A percentile compares a stretch with the other conserved stretches of the same genome.
These are phyloP conservation scores for Petunia axillaris DNA, from an alignment of 257 asterid genomes.

Conservation along the genomic window DNA sequence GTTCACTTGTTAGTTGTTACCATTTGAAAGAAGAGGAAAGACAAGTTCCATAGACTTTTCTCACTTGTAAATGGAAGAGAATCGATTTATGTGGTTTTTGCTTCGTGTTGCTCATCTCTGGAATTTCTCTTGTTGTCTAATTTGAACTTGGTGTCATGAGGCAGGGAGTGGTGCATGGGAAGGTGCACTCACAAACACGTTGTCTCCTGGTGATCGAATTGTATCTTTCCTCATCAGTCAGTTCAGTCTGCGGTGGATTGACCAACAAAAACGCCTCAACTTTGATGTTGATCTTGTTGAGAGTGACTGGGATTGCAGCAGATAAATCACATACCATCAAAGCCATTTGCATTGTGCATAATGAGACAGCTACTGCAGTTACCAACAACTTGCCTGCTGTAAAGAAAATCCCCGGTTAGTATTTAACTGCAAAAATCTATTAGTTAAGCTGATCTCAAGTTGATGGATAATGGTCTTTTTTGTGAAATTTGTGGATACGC, in stretches of 20 bases:
- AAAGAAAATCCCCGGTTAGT: conserved; percentile 80
- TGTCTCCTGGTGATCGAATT: conserved; percentile 90
- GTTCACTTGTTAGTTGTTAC: too few relatives aligned
- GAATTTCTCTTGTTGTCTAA: too few relatives aligned
- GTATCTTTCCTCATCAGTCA: conserved; percentile 92
- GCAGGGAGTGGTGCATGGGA: conserved; percentile 99
- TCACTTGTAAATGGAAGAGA: too few relatives aligned
- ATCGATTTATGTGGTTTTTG: too few relatives aligned
- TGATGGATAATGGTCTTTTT: too few relatives aligned
- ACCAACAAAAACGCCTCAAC: conserved; percentile 92
- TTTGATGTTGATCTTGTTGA: conserved; percentile 94
- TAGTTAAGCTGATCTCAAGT: too few relatives aligned
- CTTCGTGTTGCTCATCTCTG: too few relatives aligned
- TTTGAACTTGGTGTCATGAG: too few relatives aligned
- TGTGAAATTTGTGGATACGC: too few relatives aligned
- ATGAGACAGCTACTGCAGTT: conserved; percentile 97
- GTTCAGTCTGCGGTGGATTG: conserved; percentile 98
- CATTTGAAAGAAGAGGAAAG: too few relatives aligned
- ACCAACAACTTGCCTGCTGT: conserved; percentile 95
- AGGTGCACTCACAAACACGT: conserved; percentile 96
- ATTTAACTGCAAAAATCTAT: neutral
- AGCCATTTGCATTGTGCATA: conserved; percentile 97
- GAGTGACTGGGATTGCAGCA: conserved; percentile 92
- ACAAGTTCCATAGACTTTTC: too few relatives aligned
- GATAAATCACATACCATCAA: conserved; percentile 79